Conservation (phyloP, 139 green algal species). For the Picochlorum sp. region DNA sequence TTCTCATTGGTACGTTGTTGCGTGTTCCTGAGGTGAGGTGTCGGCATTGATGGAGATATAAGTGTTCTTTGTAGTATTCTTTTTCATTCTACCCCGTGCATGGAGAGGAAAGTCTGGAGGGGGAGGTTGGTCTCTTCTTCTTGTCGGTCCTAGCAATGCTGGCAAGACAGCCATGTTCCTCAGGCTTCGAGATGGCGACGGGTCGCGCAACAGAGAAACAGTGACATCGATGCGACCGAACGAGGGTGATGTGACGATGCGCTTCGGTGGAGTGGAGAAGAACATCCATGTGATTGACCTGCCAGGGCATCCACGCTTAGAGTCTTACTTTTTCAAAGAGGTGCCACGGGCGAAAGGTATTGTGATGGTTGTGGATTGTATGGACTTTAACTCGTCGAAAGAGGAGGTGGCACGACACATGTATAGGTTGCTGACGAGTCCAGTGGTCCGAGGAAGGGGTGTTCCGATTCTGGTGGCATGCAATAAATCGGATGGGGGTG, state of each 20-base stretch:
- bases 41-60: too few species aligned
- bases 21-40: too few species aligned
- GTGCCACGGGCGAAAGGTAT: constrained; percentile 49
- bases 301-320: constrained; percentile 70
- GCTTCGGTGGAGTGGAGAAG: constrained; percentile 21
- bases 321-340: constrained; percentile 44
- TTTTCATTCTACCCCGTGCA: too few species aligned
- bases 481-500: constrained; percentile 86
- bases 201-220: constrained; percentile 55
- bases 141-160: constrained; percentile 53
- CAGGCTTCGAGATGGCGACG: constrained; percentile 45
- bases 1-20: too few species aligned
- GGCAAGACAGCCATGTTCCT: constrained; percentile 78
- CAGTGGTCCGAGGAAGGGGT: constrained; percentile 32
- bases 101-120: not conserved
- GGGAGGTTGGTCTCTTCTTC: constrained; percentile 28
- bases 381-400: constrained; percentile 69
- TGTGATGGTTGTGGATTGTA: constrained; percentile 77
- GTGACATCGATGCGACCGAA: constrained; percentile 68
- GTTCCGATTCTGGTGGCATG: constrained; percentile 80
- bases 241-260: constrained; percentile 14
- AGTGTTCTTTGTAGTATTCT: too few species aligned
- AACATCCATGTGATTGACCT: constrained; percentile 66
- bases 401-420: constrained; percentile 43
- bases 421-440: constrained; percentile 48